These are phyloP conservation scores for Claviceps sp. DNA, from an alignment of 2,329 filamentous ascomycete genomes.

Conservation along the genomic window DNA sequence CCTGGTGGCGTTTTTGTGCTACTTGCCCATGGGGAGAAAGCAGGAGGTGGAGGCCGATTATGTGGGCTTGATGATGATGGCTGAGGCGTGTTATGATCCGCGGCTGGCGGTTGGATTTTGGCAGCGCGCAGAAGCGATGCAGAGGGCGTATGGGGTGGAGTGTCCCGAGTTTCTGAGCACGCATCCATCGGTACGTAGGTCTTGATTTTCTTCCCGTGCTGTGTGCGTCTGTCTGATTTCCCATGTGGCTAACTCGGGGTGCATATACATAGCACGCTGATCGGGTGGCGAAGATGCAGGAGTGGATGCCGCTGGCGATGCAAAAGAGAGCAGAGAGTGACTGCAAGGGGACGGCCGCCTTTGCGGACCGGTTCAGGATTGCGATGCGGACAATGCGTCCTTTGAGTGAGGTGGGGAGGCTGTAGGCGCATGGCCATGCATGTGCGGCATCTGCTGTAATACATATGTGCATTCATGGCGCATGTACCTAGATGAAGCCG, in stretches of 20 bases:
- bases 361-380: constrained; percentile 38
- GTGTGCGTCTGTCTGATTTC: not conserved
- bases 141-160: constrained; percentile 26
- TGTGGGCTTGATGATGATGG: constrained; percentile 73
- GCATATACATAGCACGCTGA: constrained; percentile 37
- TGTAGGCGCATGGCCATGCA: not conserved
- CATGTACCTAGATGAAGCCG: too few relatives aligned
- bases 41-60: constrained; percentile 72
- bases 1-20: constrained; percentile 50
- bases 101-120: constrained; percentile 52
- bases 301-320: constrained; percentile 47
- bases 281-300: constrained; percentile 49
- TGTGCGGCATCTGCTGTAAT: too few relatives aligned
- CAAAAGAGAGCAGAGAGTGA: constrained; percentile 40
- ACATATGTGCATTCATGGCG: too few relatives aligned
- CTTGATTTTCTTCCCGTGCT: not conserved
- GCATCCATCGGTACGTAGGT: constrained; percentile 57
- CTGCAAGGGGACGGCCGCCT: constrained; percentile 36
- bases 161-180: constrained; percentile 63
- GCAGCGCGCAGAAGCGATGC: constrained; percentile 47
- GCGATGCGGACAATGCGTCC: constrained; percentile 26
- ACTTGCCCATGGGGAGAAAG: constrained; percentile 51
- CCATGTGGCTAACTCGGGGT: too few relatives aligned
- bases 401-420: constrained; percentile 4
- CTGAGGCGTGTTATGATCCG: constrained; percentile 65